These are phyloP conservation scores for Cystofilobasidium macerans DNA, from an alignment of 768 basidiomycete genomes.

Conservation along the genomic window DNA sequence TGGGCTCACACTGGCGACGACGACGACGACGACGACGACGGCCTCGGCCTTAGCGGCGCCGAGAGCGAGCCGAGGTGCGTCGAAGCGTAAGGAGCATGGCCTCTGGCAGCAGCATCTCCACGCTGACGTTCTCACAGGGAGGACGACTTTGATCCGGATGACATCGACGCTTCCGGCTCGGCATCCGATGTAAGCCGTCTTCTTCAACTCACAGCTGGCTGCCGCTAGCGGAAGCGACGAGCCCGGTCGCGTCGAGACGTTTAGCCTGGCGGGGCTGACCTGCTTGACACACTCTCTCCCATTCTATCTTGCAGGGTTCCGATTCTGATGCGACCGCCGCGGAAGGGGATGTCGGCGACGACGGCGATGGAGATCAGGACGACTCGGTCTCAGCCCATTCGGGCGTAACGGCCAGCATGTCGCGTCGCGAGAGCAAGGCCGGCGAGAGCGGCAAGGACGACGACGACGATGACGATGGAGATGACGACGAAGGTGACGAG, in stretches of 20 bases:
- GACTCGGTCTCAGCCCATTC: neutral
- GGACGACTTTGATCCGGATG: slow-evolving; percentile 1
- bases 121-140: neutral
- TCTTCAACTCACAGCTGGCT: too few relatives aligned
- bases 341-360: slow-evolving; percentile 18
- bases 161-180: neutral
- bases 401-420: slow-evolving; percentile 10
- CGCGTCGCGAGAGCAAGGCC: slow-evolving; percentile 24
- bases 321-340: neutral
- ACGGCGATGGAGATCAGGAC: slow-evolving; percentile 26
- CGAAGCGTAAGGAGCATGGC: too few relatives aligned
- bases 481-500: slow-evolving; percentile 29
- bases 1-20: slow-evolving; percentile 5
- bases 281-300: neutral
- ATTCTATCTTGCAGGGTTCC: neutral
- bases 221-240: too few relatives aligned
- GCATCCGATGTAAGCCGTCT: neutral
- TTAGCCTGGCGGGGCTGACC: too few relatives aligned
- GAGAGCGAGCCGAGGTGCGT: slow-evolving; percentile 6
- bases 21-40: slow-evolving; percentile 1
- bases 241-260: too few relatives aligned
- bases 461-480: slow-evolving; percentile 29
- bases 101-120: neutral
- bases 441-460: slow-evolving; percentile 28
- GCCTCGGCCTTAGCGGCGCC: neutral